phyloP scores from a whole-genome alignment of 768 basidiomycete species.

The Lactifluus volemus region DNA sequence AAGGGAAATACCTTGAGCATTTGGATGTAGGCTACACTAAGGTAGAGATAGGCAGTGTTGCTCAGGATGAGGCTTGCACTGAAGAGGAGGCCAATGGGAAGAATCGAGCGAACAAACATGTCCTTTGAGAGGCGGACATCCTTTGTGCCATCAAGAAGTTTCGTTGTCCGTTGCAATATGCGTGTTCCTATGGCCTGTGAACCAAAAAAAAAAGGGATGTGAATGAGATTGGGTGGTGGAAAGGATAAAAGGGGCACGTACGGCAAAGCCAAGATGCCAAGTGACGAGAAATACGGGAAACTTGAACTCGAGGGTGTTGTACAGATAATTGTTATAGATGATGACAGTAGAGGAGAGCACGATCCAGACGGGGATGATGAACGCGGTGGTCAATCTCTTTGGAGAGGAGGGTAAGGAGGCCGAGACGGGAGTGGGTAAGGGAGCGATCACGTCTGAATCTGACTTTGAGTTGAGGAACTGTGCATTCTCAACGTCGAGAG shows the following conservation, averaged over 20 bases:
- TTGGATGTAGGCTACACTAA: conserved; percentile 92
- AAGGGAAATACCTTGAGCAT: conserved; percentile 70
- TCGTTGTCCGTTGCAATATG: conserved; percentile 72
- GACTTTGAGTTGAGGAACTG: conserved; percentile 15
- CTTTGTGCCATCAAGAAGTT: conserved; percentile 66
- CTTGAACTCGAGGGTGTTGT: conserved; percentile 74
- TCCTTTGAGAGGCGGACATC: conserved; percentile 74
- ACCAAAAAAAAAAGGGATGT: not conserved
- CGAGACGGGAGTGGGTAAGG: conserved; percentile 54
- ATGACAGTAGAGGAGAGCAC: conserved; percentile 82
- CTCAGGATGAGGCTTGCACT: conserved; percentile 84
- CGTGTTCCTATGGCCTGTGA: conserved; percentile 73
- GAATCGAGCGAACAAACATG: conserved; percentile 74
- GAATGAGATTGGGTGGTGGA: too few relatives aligned
- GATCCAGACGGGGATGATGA: conserved; percentile 92
- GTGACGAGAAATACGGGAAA: conserved; percentile 93
- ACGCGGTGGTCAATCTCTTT: conserved; percentile 47
- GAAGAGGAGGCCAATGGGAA: conserved; percentile 92
- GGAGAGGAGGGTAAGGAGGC: conserved; percentile 28
- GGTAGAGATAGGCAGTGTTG: conserved; percentile 88
- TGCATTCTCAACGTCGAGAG: not conserved
- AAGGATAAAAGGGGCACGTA: conserved; percentile 24
- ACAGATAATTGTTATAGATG: conserved; percentile 91
- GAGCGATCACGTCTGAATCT: conserved; percentile 17
- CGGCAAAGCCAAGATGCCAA: conserved; percentile 66